phyloP scores from a whole-genome alignment of 1,139 yeast genomes.

The Geotrichum macrosporum region DNA sequence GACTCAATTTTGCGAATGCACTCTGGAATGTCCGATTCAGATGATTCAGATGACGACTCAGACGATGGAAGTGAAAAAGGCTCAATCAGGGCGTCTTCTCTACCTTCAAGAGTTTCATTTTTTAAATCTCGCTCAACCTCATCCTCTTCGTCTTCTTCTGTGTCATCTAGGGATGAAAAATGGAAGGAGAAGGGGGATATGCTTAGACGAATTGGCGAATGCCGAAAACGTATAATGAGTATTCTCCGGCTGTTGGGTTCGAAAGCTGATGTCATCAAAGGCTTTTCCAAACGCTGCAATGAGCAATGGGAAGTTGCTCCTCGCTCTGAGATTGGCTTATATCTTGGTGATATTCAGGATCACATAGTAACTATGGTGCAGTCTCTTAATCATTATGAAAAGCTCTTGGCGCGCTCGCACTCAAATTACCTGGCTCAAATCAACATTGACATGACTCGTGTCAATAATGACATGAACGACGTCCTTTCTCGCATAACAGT shows the following conservation, averaged over 20 bases:
- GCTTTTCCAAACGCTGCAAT: slow-evolving; percentile 83
- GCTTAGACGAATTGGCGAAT: slow-evolving; percentile 91
- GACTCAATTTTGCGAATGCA: slow-evolving; percentile 87
- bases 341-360: slow-evolving; percentile 89
- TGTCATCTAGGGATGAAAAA: slow-evolving; percentile 6
- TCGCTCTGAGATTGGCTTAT: slow-evolving; percentile 77
- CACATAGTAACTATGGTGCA: slow-evolving; percentile 85
- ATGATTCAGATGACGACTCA: slow-evolving; percentile 3
- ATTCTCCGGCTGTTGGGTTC: slow-evolving; percentile 77
- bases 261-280: slow-evolving; percentile 94
- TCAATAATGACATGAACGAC: slow-evolving; percentile 95
- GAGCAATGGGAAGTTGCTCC: slow-evolving; percentile 79
- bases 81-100: slow-evolving; percentile 45
- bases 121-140: not conserved
- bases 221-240: slow-evolving; percentile 92
- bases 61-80: slow-evolving; percentile 62
- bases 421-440: slow-evolving; percentile 94
- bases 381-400: slow-evolving; percentile 87
- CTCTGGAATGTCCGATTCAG: slow-evolving; percentile 51
- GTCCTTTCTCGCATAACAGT: slow-evolving; percentile 90
- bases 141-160: slow-evolving; percentile 11
- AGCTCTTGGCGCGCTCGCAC: slow-evolving; percentile 85
- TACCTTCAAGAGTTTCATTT: slow-evolving; percentile 56
- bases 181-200: slow-evolving; percentile 94
- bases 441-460: slow-evolving; percentile 94